These are phyloP conservation scores for Spizellomyces punctatus DNA, from an alignment of 192 early-diverging fungal genomes.

Conservation along the genomic window DNA sequence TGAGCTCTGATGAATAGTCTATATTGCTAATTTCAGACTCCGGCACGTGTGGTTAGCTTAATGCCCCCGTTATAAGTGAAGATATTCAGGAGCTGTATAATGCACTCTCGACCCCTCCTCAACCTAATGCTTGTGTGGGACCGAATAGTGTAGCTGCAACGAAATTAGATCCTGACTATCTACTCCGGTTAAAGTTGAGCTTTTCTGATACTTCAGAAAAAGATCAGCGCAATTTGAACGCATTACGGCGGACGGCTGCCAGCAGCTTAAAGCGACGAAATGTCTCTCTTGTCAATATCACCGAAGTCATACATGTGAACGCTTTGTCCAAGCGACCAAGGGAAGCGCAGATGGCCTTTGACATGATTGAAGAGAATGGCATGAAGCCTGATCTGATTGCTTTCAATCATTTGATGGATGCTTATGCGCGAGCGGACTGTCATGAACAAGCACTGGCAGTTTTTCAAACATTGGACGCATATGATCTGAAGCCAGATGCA, in stretches of 20 bases:
- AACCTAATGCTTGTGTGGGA: too few species aligned
- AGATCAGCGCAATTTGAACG: conserved; percentile 5
- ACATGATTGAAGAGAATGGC: conserved; percentile 60
- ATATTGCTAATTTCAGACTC: too few species aligned
- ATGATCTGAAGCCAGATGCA: conserved; percentile 58
- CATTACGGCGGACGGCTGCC: background rate
- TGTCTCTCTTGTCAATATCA: conserved; percentile 25
- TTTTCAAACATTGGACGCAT: conserved; percentile 64
- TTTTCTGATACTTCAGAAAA: conserved; percentile 1
- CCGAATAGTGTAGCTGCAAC: conserved; percentile 20
- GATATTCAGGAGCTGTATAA: conserved; percentile 33
- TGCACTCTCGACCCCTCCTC: conserved; percentile 14
- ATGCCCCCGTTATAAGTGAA: conserved; percentile 20
- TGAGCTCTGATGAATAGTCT: too few species aligned
- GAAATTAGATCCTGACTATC: conserved; percentile 35
- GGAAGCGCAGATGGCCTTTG: conserved; percentile 67
- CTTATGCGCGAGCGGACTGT: conserved; percentile 71
- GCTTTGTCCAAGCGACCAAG: conserved; percentile 58
- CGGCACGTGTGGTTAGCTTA: background rate
- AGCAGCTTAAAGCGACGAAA: background rate
- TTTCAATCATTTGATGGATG: conserved; percentile 78
- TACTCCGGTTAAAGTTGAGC: conserved; percentile 2
- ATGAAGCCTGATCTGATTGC: conserved; percentile 68
- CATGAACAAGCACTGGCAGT: conserved; percentile 59
- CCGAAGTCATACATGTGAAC: conserved; percentile 55